These are phyloP conservation scores for Abrus pulchellus DNA, from an alignment of 306 rosid genomes.

Conservation along the genomic window DNA sequence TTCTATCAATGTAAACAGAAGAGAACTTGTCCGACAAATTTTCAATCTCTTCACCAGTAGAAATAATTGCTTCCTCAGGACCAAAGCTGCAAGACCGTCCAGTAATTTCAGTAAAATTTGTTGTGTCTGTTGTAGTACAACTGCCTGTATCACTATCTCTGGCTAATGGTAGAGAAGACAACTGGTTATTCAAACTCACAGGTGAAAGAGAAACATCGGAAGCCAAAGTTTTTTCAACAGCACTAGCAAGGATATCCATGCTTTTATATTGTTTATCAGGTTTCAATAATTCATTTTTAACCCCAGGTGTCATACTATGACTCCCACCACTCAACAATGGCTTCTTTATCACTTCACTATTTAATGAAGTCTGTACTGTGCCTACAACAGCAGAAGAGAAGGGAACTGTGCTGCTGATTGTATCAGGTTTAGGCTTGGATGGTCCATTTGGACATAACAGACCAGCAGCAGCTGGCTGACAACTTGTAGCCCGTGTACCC, in stretches of 20 bases:
- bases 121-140: slow-evolving; percentile 44
- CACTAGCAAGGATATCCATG: slow-evolving; percentile 50
- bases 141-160: slow-evolving; percentile 57
- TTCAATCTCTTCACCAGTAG: slow-evolving; percentile 57
- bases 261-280: slow-evolving; percentile 54
- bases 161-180: slow-evolving; percentile 52
- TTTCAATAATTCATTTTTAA: slow-evolving; percentile 55
- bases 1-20: slow-evolving; percentile 56
- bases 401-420: slow-evolving; percentile 53
- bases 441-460: slow-evolving; percentile 63
- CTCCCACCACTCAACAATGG: slow-evolving; percentile 57
- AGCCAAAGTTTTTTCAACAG: slow-evolving; percentile 53
- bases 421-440: slow-evolving; percentile 64
- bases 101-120: slow-evolving; percentile 45
- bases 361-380: slow-evolving; percentile 49
- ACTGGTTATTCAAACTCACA: slow-evolving; percentile 53
- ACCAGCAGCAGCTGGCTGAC: slow-evolving; percentile 58
- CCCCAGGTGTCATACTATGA: slow-evolving; percentile 48
- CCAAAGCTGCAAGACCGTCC: slow-evolving; percentile 52
- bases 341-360: slow-evolving; percentile 56
- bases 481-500: slow-evolving; percentile 71
- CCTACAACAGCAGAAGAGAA: slow-evolving; percentile 67
- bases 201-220: slow-evolving; percentile 56
- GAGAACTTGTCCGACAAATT: slow-evolving; percentile 65
- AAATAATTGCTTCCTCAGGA: slow-evolving; percentile 53